Percentiles rank a stretch among this genome's conserved stretches.
phyloP scores from a whole-genome alignment of 805 yeast species.

The Cephaloascus albidus region DNA sequence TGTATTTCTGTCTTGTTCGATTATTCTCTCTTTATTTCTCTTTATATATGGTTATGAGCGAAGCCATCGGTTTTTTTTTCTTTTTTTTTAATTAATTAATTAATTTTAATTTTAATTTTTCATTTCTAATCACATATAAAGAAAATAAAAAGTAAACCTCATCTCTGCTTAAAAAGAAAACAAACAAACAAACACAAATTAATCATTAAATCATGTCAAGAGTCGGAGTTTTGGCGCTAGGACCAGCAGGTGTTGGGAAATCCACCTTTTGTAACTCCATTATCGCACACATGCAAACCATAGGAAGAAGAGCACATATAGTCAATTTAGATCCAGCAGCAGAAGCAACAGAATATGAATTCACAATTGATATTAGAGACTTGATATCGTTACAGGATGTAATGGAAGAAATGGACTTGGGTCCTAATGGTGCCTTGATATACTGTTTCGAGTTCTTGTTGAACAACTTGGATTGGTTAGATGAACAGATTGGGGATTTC shows the following conservation, averaged over 20 bases:
- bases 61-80: no score
- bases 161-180: no score
- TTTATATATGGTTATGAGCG: no score
- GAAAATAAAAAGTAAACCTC: no score
- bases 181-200: no score
- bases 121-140: no score
- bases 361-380: constrained; percentile 87
- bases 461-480: constrained; percentile 92
- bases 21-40: no score
- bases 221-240: constrained; percentile 88
- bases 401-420: constrained; percentile 87
- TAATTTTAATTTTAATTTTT: no score
- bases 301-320: constrained; percentile 89
- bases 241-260: constrained; percentile 97
- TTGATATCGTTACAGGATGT: constrained; percentile 86
- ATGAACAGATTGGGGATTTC: constrained; percentile 92
- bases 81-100: no score
- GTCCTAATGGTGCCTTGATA: constrained; percentile 91
- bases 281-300: constrained; percentile 77
- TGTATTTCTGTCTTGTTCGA: no score
- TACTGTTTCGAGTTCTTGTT: constrained; percentile 90
- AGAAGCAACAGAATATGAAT: constrained; percentile 84
- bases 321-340: constrained; percentile 98
- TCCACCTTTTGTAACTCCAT: constrained; percentile 88
- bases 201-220: constrained; percentile 63